Evolutionary conservation across 2,329 filamentous ascomycete species (phyloP), one percentile per base, ranked within the genome.

Genomic region (Conoideocrella luteorostrata): DNA sequence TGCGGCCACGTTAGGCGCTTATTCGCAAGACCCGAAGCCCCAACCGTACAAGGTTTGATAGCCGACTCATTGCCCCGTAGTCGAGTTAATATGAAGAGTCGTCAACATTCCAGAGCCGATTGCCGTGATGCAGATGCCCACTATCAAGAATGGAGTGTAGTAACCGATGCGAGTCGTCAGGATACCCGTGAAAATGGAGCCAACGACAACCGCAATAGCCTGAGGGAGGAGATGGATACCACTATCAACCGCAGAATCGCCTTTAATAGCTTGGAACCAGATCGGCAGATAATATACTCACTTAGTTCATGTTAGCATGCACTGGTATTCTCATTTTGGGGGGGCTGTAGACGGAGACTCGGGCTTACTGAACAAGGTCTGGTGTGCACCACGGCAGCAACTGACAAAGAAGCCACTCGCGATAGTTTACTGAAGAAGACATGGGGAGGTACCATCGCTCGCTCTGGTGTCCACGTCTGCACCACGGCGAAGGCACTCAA

Each of bases 231-330:
- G 50, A 26, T 50, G 43, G 28, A 60, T 51, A 15, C 58, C 56
- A 1, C 53, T 53, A 6, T 52, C 34, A 2, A 55, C 41, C 17
- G 57, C 54, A 1, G 50, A 46, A 13, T 44, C 35, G 23, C 50
- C 65, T 46, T 65, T 56, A 44, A 71, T 64, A n/a, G 66, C 65
- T 47, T 73, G 70, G 56, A 72, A 74, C 65, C 68, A 76, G 42
- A 74, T 64, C 11, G 72, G 70, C 9, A 75, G 56, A 52, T 64
- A 74, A 56, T 69, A 70, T 7, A 67, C 60, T 49, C 22, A 9
- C 29, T 7, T 17, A 12, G 66, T 61, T 38, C 60, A 66, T 13
- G 61, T 62, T 24, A 67, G 61, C n/a, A n/a, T n/a, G n/a, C n/a
- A n/a, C n/a, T n/a, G n/a, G n/a, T n/a, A n/a, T n/a, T n/a, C n/a